Evolutionary conservation across 2,329 filamentous ascomycete species (phyloP).

Genomic region (Hypoxylon sp.): DNA sequence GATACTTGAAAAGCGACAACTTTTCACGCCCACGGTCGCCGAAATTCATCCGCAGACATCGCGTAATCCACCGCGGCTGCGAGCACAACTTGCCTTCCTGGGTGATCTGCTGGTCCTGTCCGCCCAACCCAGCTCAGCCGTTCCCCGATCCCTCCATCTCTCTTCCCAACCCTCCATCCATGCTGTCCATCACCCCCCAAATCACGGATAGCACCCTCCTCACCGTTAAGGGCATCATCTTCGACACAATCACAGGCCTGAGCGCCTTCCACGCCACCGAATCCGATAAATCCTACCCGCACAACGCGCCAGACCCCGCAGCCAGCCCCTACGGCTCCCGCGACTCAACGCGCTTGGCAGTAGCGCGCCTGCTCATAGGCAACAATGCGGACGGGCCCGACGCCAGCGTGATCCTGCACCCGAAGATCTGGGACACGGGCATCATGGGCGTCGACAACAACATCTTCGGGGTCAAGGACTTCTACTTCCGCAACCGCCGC

Average conservation of each 20-base stretch:
- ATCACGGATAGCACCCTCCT: constrained; percentile 11
- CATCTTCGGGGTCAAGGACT: constrained; percentile 33
- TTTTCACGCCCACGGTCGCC: constrained; percentile 29
- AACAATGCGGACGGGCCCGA: constrained; percentile 1
- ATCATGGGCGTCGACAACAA: constrained; percentile 23
- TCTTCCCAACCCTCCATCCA: neutral
- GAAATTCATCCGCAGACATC: constrained; percentile 16
- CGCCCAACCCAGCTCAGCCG: constrained; percentile 29
- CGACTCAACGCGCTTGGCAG: constrained; percentile 2
- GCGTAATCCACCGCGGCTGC: constrained; percentile 26
- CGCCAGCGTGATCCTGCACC: constrained; percentile 4
- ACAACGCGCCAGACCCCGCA: neutral
- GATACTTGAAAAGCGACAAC: constrained; percentile 13
- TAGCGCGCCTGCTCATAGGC: constrained; percentile 3
- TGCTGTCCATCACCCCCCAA: neutral
- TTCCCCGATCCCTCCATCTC: constrained; percentile 7
- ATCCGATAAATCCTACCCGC: constrained; percentile 22
- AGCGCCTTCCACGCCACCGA: constrained; percentile 31
- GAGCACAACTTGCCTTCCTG: constrained; percentile 29
- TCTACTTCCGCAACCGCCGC: constrained; percentile 23
- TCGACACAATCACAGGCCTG: constrained; percentile 18
- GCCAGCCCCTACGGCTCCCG: constrained; percentile 27
- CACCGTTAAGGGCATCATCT: constrained; percentile 20
- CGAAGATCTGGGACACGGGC: constrained; percentile 14
- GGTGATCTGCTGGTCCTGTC: constrained; percentile 36